phyloP scores from a whole-genome alignment of 2,329 filamentous ascomycete genomes.

The Sporothrix variecibatus region DNA sequence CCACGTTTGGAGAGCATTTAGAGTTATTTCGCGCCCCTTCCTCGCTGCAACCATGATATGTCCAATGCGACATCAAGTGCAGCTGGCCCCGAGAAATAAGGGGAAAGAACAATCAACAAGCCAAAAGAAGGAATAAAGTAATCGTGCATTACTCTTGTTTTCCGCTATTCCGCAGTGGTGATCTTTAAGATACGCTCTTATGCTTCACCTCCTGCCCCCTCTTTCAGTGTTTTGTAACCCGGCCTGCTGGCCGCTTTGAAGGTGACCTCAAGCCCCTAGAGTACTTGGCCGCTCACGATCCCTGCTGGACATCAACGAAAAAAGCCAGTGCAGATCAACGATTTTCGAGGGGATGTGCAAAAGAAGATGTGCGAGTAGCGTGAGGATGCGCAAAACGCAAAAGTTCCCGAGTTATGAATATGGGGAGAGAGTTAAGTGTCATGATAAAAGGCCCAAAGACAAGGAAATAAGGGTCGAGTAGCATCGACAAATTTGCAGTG shows the following conservation, averaged over 20 bases:
- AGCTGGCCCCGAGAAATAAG: not conserved
- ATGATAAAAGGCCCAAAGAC: not conserved
- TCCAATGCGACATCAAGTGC: not conserved
- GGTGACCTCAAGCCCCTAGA: not conserved
- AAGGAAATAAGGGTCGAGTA: not conserved
- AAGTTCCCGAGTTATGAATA: not conserved
- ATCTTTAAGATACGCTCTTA: not conserved
- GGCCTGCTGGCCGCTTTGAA: not conserved
- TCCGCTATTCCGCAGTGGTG: not conserved
- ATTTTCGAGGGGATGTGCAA: not conserved
- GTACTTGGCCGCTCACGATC: not conserved
- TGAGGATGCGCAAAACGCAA: not conserved
- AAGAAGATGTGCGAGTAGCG: not conserved
- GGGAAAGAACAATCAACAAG: not conserved
- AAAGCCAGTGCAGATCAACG: slow-evolving; percentile 7
- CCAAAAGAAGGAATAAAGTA: not conserved
- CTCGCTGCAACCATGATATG: not conserved
- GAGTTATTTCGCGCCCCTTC: slow-evolving; percentile 13
- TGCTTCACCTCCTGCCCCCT: not conserved
- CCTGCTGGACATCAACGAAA: slow-evolving; percentile 1
- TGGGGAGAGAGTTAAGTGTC: not conserved
- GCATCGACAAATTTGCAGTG: not conserved
- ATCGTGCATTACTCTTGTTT: not conserved
- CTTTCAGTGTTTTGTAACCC: not conserved
- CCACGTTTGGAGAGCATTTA: slow-evolving; percentile 13